Base-by-base conservation (phyloP, 139 green algal genomes). In the Chlamydomonas asymmetrica region DNA sequence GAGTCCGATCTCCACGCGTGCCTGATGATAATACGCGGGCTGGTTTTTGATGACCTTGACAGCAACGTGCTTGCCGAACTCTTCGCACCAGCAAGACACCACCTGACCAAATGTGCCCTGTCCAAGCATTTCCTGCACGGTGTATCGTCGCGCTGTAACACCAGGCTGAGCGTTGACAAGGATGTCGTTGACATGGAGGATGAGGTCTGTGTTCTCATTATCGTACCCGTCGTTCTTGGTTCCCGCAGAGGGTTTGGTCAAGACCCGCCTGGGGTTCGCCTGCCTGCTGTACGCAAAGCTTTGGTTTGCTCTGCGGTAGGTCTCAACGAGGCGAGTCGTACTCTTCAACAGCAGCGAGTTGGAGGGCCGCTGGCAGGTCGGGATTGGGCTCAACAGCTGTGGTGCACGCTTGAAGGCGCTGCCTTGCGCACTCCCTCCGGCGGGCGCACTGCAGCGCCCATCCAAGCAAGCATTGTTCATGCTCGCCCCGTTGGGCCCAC, bases 21-120 rank as follows among this genome's bases (percentile, higher is more conserved):
- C 80, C 78, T 98, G 94, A 70, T 97, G 91, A 79, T 93, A 97
- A 84, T 98, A 99, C 7, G 96, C 96, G 0, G 89, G 84, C 84
- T 98, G 96, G 80, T 98, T 98, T 87, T 99, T 99, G 81, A 99
- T 98, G 13, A 99, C 93, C 89, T 99, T 98, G 25, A 98, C 87
- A 2, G 74, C 59, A 56, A 73, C 62, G 6, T 39, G 54, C 4
- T 69, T 61, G 54, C 75, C 35, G 84, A 75, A 23, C 77, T 80
- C 85, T 37, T 87, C 84, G 35, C 74, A 87, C 34, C 74, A 80
- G 63, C 91, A 97, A 62, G 87, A 71, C 38, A 92, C 92, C 57
- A 99, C 96, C 84, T 99, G 96, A 27, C 96, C 96, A 81, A 99
- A 99, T 35, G 96, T 99, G 56, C 96, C 96, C 50, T 91, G 81